These are phyloP conservation scores for Candida insectorum DNA, from an alignment of 805 yeast genomes.

Conservation along the genomic window DNA sequence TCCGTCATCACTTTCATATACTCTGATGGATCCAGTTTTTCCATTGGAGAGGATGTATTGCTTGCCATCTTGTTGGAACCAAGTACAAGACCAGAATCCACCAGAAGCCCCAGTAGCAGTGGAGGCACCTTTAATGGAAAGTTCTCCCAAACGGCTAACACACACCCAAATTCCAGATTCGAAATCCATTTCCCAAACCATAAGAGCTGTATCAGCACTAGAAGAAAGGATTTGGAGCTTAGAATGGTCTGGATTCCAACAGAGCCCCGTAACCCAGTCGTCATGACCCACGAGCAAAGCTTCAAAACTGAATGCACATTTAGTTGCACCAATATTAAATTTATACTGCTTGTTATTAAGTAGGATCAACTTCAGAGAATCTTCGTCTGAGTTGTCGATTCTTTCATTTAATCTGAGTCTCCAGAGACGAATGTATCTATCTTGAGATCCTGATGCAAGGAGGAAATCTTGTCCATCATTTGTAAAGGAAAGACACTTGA, in stretches of 20 bases:
- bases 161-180: conserved; percentile 90
- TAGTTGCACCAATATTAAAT: conserved; percentile 38
- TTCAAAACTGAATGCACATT: conserved; percentile 72
- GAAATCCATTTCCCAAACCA: conserved; percentile 90
- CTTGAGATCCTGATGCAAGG: conserved; percentile 90
- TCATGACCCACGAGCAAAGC: conserved; percentile 97
- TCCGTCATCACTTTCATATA: conserved; percentile 49
- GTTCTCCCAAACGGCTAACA: conserved; percentile 77
- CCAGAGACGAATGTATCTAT: conserved; percentile 90
- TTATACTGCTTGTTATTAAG: conserved; percentile 72
- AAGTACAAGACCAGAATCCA: conserved; percentile 60
- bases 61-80: conserved; percentile 48
- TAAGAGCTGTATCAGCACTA: conserved; percentile 88
- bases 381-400: conserved; percentile 58
- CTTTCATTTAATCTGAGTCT: conserved; percentile 55
- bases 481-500: conserved; percentile 66
- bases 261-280: conserved; percentile 88
- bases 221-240: conserved; percentile 68
- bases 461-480: conserved; percentile 51
- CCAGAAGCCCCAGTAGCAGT: conserved; percentile 95
- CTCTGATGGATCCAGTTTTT: conserved; percentile 88
- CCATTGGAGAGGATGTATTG: conserved; percentile 73
- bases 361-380: conserved; percentile 46
- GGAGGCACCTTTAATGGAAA: conserved; percentile 93
- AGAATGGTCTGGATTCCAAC: conserved; percentile 63